Evolutionary conservation across 345 rosid genomes (phyloP), one percentile per base, ranked within the genome.

Genomic region (Triadica sebifera): DNA sequence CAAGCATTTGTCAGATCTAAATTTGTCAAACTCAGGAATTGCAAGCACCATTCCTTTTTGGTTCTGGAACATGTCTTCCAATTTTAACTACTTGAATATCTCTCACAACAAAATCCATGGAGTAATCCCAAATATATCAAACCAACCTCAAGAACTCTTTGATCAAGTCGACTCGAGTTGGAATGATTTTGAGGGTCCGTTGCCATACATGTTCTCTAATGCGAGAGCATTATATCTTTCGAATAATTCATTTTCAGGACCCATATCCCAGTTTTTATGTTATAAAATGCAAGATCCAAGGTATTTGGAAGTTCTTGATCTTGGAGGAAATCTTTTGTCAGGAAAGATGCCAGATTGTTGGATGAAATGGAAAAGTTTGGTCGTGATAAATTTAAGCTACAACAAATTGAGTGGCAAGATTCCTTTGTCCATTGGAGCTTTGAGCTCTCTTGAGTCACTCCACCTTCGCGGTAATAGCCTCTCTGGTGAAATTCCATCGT

Each of bases 231-330:
- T 72, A 19, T 51, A 46, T 72, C 67, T 75, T 49, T 68, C 72
- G 24, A 60, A 67, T 6, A 78, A 73, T 15, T 15, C 43, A 3
- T 53, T 76, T 6, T 70, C 71, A 4, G 75, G 79, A 16, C 55
- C 79, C 7, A 62, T 76, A 25, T 43, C 12, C 6, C 12, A 7
- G 12, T 62, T 76, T 5, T n/a, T 43, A 5, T 70, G 53, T 5
- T 3, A 15, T 7, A 19, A 6, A n/a, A 68, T 4, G 43, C 11
- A 22, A 9, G 29, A 59, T 65, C 3, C 19, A 49, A 75, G 11
- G 13, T 0, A 1, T 7, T 1, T 61, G 22, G 10, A 19, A 43
- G 0, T 5, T 52, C 75, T 76, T 16, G 65, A 70, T 41, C 3
- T n/a, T n/a, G n/a, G n/a, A n/a, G n/a, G n/a, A n/a, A n/a, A n/a